Evolutionary conservation across 164 flowering plant genomes (phyloP).

Genomic region (Tetracentron sinense): DNA sequence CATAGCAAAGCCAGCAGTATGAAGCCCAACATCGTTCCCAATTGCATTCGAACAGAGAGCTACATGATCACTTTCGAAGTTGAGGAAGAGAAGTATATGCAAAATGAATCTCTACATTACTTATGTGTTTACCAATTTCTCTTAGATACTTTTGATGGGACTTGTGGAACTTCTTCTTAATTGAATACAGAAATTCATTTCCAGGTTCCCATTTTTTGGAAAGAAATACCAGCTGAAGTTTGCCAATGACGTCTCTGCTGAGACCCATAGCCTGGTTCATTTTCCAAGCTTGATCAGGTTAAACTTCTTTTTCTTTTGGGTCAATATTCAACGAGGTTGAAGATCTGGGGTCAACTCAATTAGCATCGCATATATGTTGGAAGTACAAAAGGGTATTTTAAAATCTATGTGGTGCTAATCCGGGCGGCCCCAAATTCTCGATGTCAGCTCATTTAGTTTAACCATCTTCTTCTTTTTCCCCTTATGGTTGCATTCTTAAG

Average conservation of each 20-base stretch:
- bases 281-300: slow-evolving; percentile 97
- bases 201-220: slow-evolving; percentile 93
- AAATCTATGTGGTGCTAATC: not conserved
- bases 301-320: not conserved
- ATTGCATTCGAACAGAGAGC: slow-evolving; percentile 85
- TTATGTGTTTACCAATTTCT: not conserved
- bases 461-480: not conserved
- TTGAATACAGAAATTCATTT: slow-evolving; percentile 11
- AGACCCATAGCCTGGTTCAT: slow-evolving; percentile 89
- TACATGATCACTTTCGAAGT: slow-evolving; percentile 94
- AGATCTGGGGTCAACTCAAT: not conserved
- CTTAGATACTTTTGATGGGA: not conserved
- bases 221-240: slow-evolving; percentile 91
- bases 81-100: slow-evolving; percentile 89
- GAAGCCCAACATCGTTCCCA: slow-evolving; percentile 82
- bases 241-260: slow-evolving; percentile 63
- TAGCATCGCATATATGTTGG: not conserved
- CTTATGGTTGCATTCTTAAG: not conserved
- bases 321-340: not conserved
- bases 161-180: not conserved
- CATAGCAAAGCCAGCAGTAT: slow-evolving; percentile 68
- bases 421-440: not conserved
- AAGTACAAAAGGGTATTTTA: too few species aligned
- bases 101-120: not conserved
- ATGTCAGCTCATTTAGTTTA: too few species aligned